A percentile compares a stretch with the other conserved stretches of the same genome.
Evolutionary conservation across 2,329 filamentous ascomycete genomes (phyloP).

Genomic region (Pestalotiopsis sp.): DNA sequence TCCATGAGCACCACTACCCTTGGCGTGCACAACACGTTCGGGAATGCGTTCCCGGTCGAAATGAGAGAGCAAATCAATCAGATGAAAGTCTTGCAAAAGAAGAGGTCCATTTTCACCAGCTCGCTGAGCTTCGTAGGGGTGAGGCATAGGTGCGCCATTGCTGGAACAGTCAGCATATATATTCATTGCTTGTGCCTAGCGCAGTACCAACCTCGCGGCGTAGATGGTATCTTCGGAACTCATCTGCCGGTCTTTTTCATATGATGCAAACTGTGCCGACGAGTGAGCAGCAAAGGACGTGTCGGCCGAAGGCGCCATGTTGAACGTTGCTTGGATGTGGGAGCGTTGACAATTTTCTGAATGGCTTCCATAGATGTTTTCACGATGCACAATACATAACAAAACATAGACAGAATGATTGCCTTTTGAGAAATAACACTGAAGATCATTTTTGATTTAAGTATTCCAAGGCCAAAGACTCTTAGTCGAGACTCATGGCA

Average conservation of each 20-base stretch:
- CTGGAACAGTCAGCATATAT: neutral
- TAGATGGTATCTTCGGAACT: conserved; percentile 48
- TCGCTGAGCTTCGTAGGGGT: conserved; percentile 51
- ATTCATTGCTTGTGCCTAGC: neutral
- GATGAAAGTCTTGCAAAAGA: conserved; percentile 65
- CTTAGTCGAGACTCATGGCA: neutral
- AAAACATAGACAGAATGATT: neutral
- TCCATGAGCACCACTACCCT: conserved; percentile 39
- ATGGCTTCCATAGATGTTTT: neutral
- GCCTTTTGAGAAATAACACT: neutral
- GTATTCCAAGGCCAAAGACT: neutral
- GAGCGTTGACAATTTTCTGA: neutral
- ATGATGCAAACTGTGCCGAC: conserved; percentile 38
- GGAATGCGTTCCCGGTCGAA: conserved; percentile 55
- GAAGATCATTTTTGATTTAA: neutral
- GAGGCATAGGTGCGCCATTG: conserved; percentile 59
- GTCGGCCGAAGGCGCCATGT: conserved; percentile 31
- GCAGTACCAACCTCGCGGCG: conserved; percentile 54
- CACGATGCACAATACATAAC: neutral
- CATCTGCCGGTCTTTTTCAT: conserved; percentile 41
- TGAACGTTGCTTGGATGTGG: conserved; percentile 7
- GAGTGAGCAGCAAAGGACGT: conserved; percentile 40
- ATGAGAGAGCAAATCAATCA: conserved; percentile 64
- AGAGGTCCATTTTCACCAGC: conserved; percentile 60
- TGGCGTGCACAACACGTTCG: conserved; percentile 45